These are phyloP conservation scores for Pseudozyma pruni DNA, from an alignment of 1,284 basidiomycete genomes.

Conservation along the genomic window DNA sequence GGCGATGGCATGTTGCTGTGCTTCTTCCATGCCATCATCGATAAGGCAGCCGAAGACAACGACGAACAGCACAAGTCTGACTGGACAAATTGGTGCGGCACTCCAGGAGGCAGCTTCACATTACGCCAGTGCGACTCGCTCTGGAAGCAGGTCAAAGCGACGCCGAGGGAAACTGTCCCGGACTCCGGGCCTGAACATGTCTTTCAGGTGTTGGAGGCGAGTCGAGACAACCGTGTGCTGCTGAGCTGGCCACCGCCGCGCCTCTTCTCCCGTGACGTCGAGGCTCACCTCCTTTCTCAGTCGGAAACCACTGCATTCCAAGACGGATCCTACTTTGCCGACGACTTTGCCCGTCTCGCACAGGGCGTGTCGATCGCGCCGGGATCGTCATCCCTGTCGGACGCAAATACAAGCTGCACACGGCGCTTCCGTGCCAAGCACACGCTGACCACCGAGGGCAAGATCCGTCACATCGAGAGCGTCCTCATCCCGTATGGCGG, in stretches of 20 bases:
- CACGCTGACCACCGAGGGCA: constrained; percentile 73
- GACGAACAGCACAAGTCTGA: constrained; percentile 79
- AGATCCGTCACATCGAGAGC: constrained; percentile 78
- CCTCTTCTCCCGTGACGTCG: constrained; percentile 27
- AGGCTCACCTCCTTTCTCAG: constrained; percentile 11
- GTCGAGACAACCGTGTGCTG: constrained; percentile 74
- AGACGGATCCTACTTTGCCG: constrained; percentile 77
- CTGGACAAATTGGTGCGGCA: constrained; percentile 97
- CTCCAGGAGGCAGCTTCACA: constrained; percentile 70
- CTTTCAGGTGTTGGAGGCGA: constrained; percentile 80
- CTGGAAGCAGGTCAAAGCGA: constrained; percentile 39
- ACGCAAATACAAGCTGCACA: constrained; percentile 90
- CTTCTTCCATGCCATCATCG: constrained; percentile 88
- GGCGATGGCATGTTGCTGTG: constrained; percentile 89
- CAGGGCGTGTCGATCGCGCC: constrained; percentile 74
- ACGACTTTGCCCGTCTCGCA: constrained; percentile 83
- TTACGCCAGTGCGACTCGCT: constrained; percentile 61
- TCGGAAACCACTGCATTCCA: constrained; percentile 46
- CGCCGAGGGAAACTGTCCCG: constrained; percentile 11
- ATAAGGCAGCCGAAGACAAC: constrained; percentile 78
- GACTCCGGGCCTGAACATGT: constrained; percentile 71
- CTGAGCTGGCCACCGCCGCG: constrained; percentile 83
- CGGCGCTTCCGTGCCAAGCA: constrained; percentile 87
- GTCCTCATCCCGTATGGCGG: constrained; percentile 92
- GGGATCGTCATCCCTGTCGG: constrained; percentile 69